Percentiles rank a stretch among this genome's conserved stretches.
Evolutionary conservation across 768 basidiomycete genomes (phyloP).

Genomic region (Naematelia encephala): DNA sequence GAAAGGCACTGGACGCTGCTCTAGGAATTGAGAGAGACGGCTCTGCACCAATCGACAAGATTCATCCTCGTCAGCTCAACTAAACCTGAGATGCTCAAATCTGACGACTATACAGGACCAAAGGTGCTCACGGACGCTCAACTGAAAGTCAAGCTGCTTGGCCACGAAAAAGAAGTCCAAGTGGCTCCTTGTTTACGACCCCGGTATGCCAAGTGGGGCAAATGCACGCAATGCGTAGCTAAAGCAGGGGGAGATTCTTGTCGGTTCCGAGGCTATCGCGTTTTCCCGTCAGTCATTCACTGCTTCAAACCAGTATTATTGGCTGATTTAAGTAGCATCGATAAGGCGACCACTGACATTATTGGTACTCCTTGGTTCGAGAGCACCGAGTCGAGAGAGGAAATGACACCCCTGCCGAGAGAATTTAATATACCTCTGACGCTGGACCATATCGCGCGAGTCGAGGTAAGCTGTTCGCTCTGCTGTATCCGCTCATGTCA

Average conservation of each 20-base stretch:
- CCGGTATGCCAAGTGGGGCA: constrained; percentile 36
- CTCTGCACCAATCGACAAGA: constrained; percentile 23
- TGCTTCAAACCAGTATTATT: background rate
- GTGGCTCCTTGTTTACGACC: constrained; percentile 26
- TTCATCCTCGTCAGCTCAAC: constrained; percentile 17
- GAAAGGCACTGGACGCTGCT: background rate
- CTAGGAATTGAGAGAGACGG: background rate
- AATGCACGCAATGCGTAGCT: constrained; percentile 40
- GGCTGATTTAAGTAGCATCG: constrained; percentile 25
- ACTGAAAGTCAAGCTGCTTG: constrained; percentile 20
- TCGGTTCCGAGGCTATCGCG: constrained; percentile 36
- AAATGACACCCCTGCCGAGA: constrained; percentile 29
- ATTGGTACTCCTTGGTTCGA: constrained; percentile 35
- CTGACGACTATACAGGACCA: constrained; percentile 7
- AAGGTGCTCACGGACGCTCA: constrained; percentile 21
- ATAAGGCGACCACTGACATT: constrained; percentile 35
- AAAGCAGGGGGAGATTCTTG: constrained; percentile 40
- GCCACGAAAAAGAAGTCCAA: constrained; percentile 34
- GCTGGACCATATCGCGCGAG: constrained; percentile 24
- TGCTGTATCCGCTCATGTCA: background rate
- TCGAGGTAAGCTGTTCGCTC: constrained; percentile 30
- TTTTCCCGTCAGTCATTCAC: constrained; percentile 42
- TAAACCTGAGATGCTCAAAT: background rate
- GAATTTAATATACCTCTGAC: constrained; percentile 32
- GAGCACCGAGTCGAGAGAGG: constrained; percentile 23